Evolutionary conservation across 2,329 filamentous ascomycete species (phyloP).

Genomic region (Hansfordia pulvinata): DNA sequence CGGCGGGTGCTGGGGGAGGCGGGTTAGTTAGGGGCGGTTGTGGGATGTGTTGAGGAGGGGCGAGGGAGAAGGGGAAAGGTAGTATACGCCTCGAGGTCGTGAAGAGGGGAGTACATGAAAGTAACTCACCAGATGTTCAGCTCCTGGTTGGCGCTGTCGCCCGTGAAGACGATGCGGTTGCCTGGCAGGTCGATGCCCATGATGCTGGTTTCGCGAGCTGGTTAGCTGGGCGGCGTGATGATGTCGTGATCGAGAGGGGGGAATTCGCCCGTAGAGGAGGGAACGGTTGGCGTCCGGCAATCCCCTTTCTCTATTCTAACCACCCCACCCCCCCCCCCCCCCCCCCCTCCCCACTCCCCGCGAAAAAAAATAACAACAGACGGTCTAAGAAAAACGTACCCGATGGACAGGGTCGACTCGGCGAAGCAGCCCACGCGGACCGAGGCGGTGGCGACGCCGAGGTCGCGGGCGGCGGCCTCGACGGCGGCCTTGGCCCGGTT

Average conservation of each 20-base stretch:
- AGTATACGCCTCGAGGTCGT: too few relatives aligned
- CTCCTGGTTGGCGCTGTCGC: conserved; percentile 10
- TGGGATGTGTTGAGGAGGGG: too few relatives aligned
- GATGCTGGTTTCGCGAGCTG: conserved; percentile 4
- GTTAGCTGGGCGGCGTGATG: conserved; percentile 2
- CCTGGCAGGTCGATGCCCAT: conserved; percentile 8
- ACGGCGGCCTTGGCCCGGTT: conserved; percentile 12
- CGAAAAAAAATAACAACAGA: too few relatives aligned
- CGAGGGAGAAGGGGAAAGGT: too few relatives aligned
- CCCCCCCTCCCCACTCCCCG: too few relatives aligned
- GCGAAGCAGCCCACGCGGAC: conserved; percentile 12
- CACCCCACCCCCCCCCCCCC: too few relatives aligned
- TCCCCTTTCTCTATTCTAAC: too few relatives aligned
- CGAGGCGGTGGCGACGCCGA: conserved; percentile 10
- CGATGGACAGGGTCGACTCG: conserved; percentile 11
- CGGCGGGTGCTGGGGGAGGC: conserved; percentile 9
- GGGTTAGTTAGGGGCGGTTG: neutral
- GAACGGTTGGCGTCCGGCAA: too few relatives aligned
- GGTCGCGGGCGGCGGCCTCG: conserved; percentile 9
- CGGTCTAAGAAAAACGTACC: conserved; percentile 6
- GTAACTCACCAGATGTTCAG: conserved; percentile 8
- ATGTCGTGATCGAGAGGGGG: too few relatives aligned
- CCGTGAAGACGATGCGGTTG: conserved; percentile 9
- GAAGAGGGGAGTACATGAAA: too few relatives aligned
- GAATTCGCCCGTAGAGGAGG: too few relatives aligned